Conservation (phyloP, 305 asterid genomes). For the Rubia peregrina region DNA sequence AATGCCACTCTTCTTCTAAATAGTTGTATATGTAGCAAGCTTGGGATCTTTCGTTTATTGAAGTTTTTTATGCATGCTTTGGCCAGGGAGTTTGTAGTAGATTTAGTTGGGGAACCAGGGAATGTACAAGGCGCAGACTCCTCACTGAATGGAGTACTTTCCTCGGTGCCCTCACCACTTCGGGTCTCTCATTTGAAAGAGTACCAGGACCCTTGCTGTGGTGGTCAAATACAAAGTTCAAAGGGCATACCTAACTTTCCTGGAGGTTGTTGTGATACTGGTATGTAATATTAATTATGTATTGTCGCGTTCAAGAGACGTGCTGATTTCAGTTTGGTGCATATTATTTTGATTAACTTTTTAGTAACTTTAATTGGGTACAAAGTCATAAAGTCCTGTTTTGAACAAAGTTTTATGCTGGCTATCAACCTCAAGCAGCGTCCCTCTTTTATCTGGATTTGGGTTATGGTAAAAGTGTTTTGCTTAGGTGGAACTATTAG, state of each 20-base stretch:
- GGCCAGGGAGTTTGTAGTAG: slow-evolving; percentile 84
- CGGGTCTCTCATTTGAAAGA: slow-evolving; percentile 67
- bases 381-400: neutral
- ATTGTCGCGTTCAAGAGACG: slow-evolving; percentile 12
- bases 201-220: slow-evolving; percentile 43
- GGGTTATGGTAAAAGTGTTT: neutral
- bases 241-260: slow-evolving; percentile 27
- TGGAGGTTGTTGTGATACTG: slow-evolving; percentile 40
- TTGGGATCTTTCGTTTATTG: neutral
- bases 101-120: slow-evolving; percentile 92
- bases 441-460: too few species aligned
- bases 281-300: slow-evolving; percentile 28
- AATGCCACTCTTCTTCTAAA: neutral
- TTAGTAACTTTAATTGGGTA: neutral
- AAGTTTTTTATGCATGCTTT: slow-evolving; percentile 18
- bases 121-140: slow-evolving; percentile 75
- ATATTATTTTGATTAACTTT: neutral
- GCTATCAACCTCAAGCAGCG: too few species aligned
- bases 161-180: slow-evolving; percentile 79
- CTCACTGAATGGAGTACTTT: slow-evolving; percentile 53
- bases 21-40: neutral
- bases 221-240: slow-evolving; percentile 35
- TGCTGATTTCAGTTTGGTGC: neutral
- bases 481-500: neutral
- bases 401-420: too few species aligned